Evolutionary conservation across 805 yeast genomes (phyloP), one percentile per base, ranked within the genome.

Genomic region (Barnettozyma siamensis): DNA sequence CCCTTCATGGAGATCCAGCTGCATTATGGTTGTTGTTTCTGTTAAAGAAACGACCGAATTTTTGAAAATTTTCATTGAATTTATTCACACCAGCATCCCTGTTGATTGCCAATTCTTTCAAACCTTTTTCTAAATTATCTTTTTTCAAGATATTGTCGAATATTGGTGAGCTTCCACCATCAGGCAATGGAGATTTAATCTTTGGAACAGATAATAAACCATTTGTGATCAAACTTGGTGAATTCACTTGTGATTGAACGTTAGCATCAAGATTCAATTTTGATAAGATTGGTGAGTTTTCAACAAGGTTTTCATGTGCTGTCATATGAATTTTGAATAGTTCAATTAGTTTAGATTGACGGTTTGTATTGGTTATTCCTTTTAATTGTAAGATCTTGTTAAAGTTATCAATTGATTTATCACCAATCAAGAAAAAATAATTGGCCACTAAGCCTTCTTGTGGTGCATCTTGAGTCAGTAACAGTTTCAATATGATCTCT

Each of bases 381-480:
- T 85, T 86, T 44, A 85, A 66, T 18, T 69, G 73, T 40, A 87
- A 63, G 3, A 87, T 63, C 54, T 83, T 86, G 44, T 63, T 60
- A 57, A 86, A 85, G 55, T 87, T 87, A 10, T 61, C 59, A 23
- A 75, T 62, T 20, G 78, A 75, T 35, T 70, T 69, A 60, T 87
- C 95, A 7, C 80, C 80, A 38, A 87, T 69, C 12, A 83, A 64
- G 41, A 70, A 68, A 54, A 85, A 75, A 58, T 87, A 87, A 53
- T 71, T 76, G 35, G 76, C 73, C 2, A 84, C 77, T 18, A 86
- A 70, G 8, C 69, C 71, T 40, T 73, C 76, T 41, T 74, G 71
- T n/a, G 94, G 94, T n/a, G 75, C 71, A 7, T 69, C 61, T 11
- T 80, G 78, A 0, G 84, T 75, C 58, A 82, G 65, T 26, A 88